A percentile compares a stretch with the other conserved stretches of the same genome.
Conservation (phyloP, 208 protist genomes). For the Trypanosoma conorhini region DNA sequence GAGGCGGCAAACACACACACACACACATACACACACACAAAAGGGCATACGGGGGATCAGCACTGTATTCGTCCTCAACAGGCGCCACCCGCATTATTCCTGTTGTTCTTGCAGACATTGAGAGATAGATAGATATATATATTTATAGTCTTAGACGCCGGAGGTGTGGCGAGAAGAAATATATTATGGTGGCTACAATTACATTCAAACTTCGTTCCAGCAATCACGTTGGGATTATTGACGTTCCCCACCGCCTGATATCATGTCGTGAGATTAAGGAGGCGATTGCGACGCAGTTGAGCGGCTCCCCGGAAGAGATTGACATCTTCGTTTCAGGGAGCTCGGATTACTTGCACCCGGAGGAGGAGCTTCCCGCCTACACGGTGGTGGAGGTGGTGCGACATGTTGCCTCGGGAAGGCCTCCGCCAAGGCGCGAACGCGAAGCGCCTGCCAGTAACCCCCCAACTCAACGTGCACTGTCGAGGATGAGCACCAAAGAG, state of each 20-base stretch:
- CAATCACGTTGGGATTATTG: constrained; percentile 79
- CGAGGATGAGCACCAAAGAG: constrained; percentile 3
- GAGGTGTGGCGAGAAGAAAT: constrained; percentile 6
- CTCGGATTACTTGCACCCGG: constrained; percentile 68
- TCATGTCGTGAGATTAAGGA: constrained; percentile 70
- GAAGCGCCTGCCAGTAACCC: constrained; percentile 12
- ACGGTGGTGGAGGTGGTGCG: constrained; percentile 80
- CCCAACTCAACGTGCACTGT: not conserved
- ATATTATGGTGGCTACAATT: constrained; percentile 59
- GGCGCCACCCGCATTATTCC: constrained; percentile 13
- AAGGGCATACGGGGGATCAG: not conserved
- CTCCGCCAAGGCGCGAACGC: constrained; percentile 27
- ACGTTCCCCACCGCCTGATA: constrained; percentile 66
- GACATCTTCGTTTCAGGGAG: constrained; percentile 73
- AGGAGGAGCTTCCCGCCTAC: constrained; percentile 78
- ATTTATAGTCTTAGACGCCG: not conserved
- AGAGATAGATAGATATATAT: too few species aligned
- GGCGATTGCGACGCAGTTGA: constrained; percentile 67
- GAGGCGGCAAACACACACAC: not conserved
- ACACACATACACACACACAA: too few species aligned
- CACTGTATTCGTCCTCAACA: not conserved
- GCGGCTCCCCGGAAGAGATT: constrained; percentile 70
- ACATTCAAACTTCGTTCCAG: constrained; percentile 80
- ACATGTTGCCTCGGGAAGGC: constrained; percentile 42
- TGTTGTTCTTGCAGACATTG: not conserved